Conservation (phyloP, 2,329 filamentous ascomycete genomes). For the Fusarium subtropicale region DNA sequence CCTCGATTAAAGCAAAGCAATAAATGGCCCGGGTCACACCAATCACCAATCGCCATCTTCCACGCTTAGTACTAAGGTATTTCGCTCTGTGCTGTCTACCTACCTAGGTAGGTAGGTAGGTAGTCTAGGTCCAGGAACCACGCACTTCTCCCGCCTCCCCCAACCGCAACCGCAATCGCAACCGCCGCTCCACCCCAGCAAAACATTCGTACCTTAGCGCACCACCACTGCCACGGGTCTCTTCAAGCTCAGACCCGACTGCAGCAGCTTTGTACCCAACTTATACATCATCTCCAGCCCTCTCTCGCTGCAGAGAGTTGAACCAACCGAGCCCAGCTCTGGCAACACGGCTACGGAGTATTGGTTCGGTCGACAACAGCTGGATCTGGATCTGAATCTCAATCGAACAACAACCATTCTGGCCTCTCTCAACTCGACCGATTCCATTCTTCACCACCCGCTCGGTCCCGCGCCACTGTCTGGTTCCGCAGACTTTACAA, state of each 20-base stretch:
- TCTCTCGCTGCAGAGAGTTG: conserved; percentile 36
- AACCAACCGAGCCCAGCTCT: conserved; percentile 35
- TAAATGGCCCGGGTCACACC: conserved; percentile 41
- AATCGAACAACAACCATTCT: conserved; percentile 11
- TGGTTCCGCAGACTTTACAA: conserved; percentile 37
- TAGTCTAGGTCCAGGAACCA: conserved; percentile 30
- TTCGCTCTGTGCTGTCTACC: conserved; percentile 25
- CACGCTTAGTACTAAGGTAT: conserved; percentile 45
- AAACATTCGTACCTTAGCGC: conserved; percentile 43
- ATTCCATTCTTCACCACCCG: conserved; percentile 17
- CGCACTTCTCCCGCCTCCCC: conserved; percentile 35
- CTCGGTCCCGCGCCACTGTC: conserved; percentile 36
- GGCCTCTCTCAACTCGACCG: conserved; percentile 19
- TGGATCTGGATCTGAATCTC: conserved; percentile 3
- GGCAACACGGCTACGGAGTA: conserved; percentile 32
- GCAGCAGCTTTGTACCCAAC: conserved; percentile 36
- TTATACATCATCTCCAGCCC: conserved; percentile 45
- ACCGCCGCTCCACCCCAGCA: conserved; percentile 43
- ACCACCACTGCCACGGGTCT: conserved; percentile 39
- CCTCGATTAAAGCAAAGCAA: conserved; percentile 26
- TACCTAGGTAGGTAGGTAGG: too few relatives aligned
- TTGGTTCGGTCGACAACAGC: conserved; percentile 43
- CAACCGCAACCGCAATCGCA: conserved; percentile 33
- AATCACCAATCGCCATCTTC: conserved; percentile 52
- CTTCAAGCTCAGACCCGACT: conserved; percentile 44